Percentiles rank a stretch among this genome's conserved stretches.
phyloP scores from a whole-genome alignment of 495 filamentous ascomycete genomes.

The Podospora didyma region DNA sequence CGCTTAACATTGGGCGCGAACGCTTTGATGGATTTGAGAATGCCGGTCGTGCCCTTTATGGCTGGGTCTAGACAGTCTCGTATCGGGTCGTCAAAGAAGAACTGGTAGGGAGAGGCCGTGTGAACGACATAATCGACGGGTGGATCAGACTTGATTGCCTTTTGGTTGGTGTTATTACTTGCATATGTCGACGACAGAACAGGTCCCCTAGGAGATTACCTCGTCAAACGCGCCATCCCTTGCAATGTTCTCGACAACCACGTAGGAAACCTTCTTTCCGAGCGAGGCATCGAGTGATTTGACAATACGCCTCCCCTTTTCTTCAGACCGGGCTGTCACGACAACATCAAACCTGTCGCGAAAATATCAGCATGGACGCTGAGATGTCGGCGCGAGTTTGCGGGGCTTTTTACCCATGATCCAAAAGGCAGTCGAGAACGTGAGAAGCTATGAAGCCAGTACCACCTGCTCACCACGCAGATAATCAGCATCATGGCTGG shows the following conservation, averaged over 20 bases:
- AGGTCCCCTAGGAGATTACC: conserved; percentile 12
- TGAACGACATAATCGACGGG: conserved; percentile 41
- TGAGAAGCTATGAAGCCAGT: conserved; percentile 42
- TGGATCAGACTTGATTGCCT: conserved; percentile 24
- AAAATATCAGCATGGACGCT: not conserved
- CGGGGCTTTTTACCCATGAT: conserved; percentile 31
- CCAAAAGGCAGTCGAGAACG: conserved; percentile 31
- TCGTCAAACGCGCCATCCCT: conserved; percentile 30
- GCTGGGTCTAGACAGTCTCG: conserved; percentile 40
- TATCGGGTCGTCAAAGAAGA: conserved; percentile 31
- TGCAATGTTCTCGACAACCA: conserved; percentile 34
- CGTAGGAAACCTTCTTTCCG: conserved; percentile 21
- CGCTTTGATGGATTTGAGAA: conserved; percentile 34
- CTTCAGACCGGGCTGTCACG: conserved; percentile 36
- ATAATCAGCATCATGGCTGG: not conserved
- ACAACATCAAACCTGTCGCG: conserved; percentile 31
- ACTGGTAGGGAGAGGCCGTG: conserved; percentile 41
- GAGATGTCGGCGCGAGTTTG: too few species aligned
- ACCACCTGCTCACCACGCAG: conserved; percentile 22
- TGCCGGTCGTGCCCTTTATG: conserved; percentile 38
- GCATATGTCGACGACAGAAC: not conserved
- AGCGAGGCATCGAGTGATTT: conserved; percentile 19
- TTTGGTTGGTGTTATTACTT: not conserved
- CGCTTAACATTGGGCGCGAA: conserved; percentile 33
- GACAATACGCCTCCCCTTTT: conserved; percentile 34